A percentile compares a stretch with the other conserved stretches of the same genome.
Conservation (phyloP, 2,329 filamentous ascomycete genomes). For the Parastagonospora nodorum region DNA sequence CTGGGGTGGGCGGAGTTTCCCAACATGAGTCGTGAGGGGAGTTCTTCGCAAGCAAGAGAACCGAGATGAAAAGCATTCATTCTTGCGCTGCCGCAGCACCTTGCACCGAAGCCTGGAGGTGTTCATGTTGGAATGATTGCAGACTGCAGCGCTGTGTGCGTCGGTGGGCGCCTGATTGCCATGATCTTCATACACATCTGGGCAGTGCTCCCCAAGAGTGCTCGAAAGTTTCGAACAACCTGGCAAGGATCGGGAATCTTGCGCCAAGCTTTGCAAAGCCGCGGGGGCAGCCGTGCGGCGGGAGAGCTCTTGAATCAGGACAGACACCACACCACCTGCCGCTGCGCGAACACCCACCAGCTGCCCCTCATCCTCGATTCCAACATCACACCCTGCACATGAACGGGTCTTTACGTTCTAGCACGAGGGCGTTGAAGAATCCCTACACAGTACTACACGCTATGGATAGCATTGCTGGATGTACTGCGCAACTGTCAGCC, state of each 20-base stretch:
- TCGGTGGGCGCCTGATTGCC: too few relatives aligned
- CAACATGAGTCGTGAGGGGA: neutral
- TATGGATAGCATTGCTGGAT: neutral
- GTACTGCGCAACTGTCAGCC: slow-evolving; percentile 2
- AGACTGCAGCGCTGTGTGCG: too few relatives aligned
- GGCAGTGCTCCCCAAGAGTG: too few relatives aligned
- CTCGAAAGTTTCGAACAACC: too few relatives aligned
- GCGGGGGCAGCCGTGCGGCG: too few relatives aligned
- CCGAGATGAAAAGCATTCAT: neutral
- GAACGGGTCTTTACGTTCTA: neutral
- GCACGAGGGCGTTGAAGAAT: neutral
- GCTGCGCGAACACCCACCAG: neutral
- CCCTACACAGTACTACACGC: neutral
- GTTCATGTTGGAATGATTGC: too few relatives aligned
- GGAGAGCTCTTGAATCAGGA: neutral
- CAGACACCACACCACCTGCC: too few relatives aligned
- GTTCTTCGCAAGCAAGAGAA: neutral
- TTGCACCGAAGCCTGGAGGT: too few relatives aligned
- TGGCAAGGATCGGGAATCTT: too few relatives aligned
- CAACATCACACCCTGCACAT: neutral
- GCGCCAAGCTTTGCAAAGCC: too few relatives aligned
- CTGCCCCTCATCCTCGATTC: neutral
- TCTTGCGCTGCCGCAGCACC: neutral
- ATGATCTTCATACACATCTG: too few relatives aligned
- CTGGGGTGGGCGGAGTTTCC: neutral